Evolutionary conservation across 495 filamentous ascomycete species (phyloP), one percentile per base, ranked within the genome.

Genomic region (Penicillium maclennaniae): DNA sequence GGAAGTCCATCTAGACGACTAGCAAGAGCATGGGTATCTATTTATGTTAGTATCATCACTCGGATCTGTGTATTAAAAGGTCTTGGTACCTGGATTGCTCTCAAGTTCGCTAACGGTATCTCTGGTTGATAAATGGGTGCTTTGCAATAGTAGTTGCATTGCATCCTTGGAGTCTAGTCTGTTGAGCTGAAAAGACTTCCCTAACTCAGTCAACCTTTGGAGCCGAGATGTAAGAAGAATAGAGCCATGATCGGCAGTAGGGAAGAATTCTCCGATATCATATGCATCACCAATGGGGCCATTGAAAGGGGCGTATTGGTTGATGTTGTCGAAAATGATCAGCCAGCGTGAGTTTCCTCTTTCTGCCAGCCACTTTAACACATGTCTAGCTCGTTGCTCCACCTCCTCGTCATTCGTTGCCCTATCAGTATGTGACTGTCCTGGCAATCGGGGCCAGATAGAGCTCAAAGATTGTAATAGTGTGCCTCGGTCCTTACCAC

Each of bases 211-310:
- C 4, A 75, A 41, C 19, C n/a, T 17, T 31, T 55, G 49, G 4
- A 74, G 63, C 17, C 73, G 68, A 53, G 68, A 72, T 1, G 69
- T 75, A 34, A 77, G 66, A 1, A 77, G 49, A 31, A 77, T 65
- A 16, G 67, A 75, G 12, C 71, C 71, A 60, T 75, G 67, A 53
- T 75, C 67, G 10, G 63, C 59, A 14, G 23, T 8, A 31, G 67
- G 67, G 41, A 75, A 68, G 51, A 65, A 74, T 25, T 60, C 39
- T 10, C 0, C 40, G 37, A 74, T 61, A 53, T 74, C 68, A 57
- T 69, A 75, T 43, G 48, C 58, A 51, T 59, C 28, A 12, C 47
- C 17, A 55, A 53, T 50, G 19, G 50, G 19, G 31, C 59, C 41
- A 20, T 65, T n/a, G 0, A 45, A 7, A 0, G 55, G 49, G n/a